A percentile compares a stretch with the other conserved stretches of the same genome.
Conservation (phyloP, 139 green algal species). For the Picochlorum sp. region DNA sequence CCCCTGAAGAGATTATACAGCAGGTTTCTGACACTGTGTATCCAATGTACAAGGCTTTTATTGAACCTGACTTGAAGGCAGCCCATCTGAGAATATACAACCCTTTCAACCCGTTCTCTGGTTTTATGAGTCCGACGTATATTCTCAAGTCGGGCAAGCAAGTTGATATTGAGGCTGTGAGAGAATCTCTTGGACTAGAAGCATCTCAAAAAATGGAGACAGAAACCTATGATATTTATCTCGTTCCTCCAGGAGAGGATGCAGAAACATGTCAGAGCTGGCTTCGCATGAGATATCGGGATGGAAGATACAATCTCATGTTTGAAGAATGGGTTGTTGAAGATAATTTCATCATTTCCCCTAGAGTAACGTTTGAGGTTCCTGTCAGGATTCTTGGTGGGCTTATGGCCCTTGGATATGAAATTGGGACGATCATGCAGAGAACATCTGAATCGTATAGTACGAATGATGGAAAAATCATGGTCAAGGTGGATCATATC, state of each 20-base stretch:
- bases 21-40: constrained; percentile 89
- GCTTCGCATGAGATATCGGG: constrained; percentile 94
- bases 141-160: constrained; percentile 77
- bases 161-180: constrained; percentile 7
- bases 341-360: constrained; percentile 88
- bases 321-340: constrained; percentile 97
- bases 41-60: constrained; percentile 98
- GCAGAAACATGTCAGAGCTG: constrained; percentile 87
- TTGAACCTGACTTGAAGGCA: constrained; percentile 87
- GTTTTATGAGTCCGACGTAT: constrained; percentile 90
- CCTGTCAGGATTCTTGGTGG: constrained; percentile 83
- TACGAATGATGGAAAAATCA: constrained; percentile 16
- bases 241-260: constrained; percentile 84
- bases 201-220: constrained; percentile 20
- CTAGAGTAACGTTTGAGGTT: constrained; percentile 92
- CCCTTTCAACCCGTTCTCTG: constrained; percentile 94
- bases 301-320: constrained; percentile 93
- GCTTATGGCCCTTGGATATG: constrained; percentile 95
- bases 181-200: background rate
- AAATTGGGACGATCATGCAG: constrained; percentile 89
- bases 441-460: constrained; percentile 40
- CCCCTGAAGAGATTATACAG: constrained; percentile 88
- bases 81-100: constrained; percentile 91
- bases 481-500: constrained; percentile 79
- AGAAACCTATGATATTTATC: constrained; percentile 86